Evolutionary conservation across 108 stramenopile species (phyloP).

Genomic region (Nitzschia sp.): DNA sequence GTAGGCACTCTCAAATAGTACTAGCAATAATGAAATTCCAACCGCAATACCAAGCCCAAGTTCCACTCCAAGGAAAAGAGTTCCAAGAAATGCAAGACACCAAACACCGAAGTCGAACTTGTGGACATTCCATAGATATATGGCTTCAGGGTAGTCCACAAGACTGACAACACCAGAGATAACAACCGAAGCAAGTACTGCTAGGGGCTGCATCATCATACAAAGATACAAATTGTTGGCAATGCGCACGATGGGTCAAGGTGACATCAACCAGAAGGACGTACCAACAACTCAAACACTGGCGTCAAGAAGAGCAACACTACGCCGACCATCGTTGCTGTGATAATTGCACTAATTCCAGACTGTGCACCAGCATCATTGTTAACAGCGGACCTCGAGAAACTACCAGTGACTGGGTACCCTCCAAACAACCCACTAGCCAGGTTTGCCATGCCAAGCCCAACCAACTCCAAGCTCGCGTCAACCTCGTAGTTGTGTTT

Average conservation of each 20-base stretch:
- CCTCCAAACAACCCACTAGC: conserved; percentile 57
- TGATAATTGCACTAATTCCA: conserved; percentile 61
- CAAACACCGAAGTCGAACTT: conserved; percentile 65
- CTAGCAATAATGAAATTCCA: conserved; percentile 51
- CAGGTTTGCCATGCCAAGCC: conserved; percentile 74
- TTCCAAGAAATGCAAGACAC: conserved; percentile 54
- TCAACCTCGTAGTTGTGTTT: conserved; percentile 76
- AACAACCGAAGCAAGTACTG: conserved; percentile 61
- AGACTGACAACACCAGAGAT: conserved; percentile 67
- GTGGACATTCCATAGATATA: conserved; percentile 61
- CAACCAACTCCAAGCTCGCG: conserved; percentile 71
- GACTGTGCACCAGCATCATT: conserved; percentile 64
- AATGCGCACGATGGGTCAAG: background rate
- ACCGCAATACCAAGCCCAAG: conserved; percentile 64
- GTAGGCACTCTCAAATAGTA: conserved; percentile 58
- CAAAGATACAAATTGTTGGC: background rate
- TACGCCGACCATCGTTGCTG: conserved; percentile 59
- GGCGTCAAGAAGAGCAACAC: conserved; percentile 72
- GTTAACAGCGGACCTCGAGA: conserved; percentile 77
- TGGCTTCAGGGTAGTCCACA: conserved; percentile 61
- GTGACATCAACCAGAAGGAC: conserved; percentile 3
- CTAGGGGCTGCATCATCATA: conserved; percentile 33
- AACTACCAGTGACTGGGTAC: conserved; percentile 72
- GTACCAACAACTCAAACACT: conserved; percentile 70
- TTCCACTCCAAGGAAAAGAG: conserved; percentile 68